Evolutionary conservation across 129 eudicot genomes (phyloP).

Genomic region (Scalesia atractyloides): DNA sequence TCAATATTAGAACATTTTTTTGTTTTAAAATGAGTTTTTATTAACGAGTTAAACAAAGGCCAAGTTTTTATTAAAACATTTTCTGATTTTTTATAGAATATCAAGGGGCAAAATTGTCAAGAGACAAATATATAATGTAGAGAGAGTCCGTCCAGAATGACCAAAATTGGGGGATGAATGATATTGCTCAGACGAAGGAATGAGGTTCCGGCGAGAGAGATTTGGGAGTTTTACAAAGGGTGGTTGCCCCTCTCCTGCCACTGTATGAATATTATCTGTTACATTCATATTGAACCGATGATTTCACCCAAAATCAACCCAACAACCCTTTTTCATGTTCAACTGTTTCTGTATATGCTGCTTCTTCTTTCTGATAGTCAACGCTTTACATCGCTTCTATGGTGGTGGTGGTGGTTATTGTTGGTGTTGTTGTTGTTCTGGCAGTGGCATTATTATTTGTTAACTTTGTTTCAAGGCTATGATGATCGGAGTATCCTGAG

Average conservation of each 20-base stretch:
- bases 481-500: not conserved
- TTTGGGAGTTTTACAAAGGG: conserved; percentile 27
- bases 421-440: not conserved
- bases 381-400: not conserved
- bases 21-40: no score
- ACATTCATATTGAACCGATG: conserved; percentile 18
- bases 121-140: not conserved
- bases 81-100: no score
- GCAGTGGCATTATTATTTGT: not conserved
- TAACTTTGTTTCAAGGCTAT: not conserved
- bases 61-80: no score
- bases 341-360: not conserved
- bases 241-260: conserved; percentile 45
- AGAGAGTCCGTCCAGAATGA: not conserved
- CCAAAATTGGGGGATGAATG: conserved; percentile 27
- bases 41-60: no score
- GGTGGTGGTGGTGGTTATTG: not conserved
- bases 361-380: no score
- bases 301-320: not conserved
- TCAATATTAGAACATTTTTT: no score
- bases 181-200: conserved; percentile 4
- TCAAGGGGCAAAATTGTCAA: no score
- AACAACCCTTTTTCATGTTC: conserved; percentile 28
- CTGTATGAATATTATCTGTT: not conserved
- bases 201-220: conserved; percentile 44